Percentiles rank a stretch among this genome's conserved stretches.
These are phyloP conservation scores for Aspergillus awamori DNA, from an alignment of 2,329 filamentous ascomycete species.

Conservation along the genomic window DNA sequence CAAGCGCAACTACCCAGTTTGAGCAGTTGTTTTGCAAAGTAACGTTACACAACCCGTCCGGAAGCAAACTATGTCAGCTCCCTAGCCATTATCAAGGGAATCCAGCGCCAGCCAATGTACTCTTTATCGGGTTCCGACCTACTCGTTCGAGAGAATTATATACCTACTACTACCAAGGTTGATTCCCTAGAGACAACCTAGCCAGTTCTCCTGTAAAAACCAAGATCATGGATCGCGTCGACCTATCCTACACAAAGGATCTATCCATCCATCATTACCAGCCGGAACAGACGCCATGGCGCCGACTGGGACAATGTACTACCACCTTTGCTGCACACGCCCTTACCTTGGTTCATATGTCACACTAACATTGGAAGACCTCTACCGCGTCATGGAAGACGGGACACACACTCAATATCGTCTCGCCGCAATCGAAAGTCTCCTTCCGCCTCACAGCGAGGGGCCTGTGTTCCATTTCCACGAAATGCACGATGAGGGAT, in stretches of 20 bases:
- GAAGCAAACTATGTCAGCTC: not conserved
- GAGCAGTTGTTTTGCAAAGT: not conserved
- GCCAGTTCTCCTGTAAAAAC: too few species aligned
- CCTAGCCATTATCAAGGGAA: too few species aligned
- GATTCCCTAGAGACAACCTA: too few species aligned
- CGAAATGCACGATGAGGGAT: conserved; percentile 63
- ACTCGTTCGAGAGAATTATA: too few species aligned
- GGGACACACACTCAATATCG: conserved; percentile 49
- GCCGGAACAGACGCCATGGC: conserved; percentile 5
- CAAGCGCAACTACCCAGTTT: too few species aligned
- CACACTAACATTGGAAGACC: not conserved
- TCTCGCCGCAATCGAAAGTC: conserved; percentile 47
- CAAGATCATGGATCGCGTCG: conserved; percentile 3
- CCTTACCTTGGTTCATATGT: too few species aligned
- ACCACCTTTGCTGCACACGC: not conserved
- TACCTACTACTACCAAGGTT: too few species aligned
- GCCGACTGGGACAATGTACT: conserved; percentile 6
- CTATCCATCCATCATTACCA: conserved; percentile 12
- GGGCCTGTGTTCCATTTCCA: conserved; percentile 58
- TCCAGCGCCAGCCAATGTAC: not conserved
- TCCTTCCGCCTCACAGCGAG: conserved; percentile 46
- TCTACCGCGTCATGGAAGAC: conserved; percentile 33
- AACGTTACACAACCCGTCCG: not conserved
- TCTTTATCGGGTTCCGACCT: not conserved
- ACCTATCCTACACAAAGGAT: not conserved